Evolutionary conservation across 2,329 filamentous ascomycete species (phyloP).

Genomic region (Aspergillus glaucus): DNA sequence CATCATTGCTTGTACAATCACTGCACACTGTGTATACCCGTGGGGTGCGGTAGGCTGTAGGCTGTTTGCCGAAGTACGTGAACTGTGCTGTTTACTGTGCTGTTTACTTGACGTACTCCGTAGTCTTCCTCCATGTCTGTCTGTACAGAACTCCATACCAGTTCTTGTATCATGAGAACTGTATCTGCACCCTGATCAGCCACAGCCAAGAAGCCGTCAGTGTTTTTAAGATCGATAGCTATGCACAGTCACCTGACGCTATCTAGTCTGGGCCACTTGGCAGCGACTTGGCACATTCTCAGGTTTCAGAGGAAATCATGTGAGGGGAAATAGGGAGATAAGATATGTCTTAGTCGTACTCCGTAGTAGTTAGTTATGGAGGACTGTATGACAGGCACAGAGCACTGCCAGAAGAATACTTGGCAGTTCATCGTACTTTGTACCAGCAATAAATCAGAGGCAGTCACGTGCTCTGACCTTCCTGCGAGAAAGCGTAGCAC

Average conservation of each 20-base stretch:
- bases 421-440: neutral
- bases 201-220: neutral
- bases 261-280: neutral
- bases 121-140: no score
- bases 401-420: neutral
- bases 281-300: neutral
- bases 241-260: neutral
- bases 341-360: neutral
- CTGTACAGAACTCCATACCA: no score
- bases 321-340: neutral
- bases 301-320: neutral
- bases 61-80: neutral
- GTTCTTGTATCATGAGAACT: no score
- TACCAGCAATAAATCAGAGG: neutral
- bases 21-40: slow-evolving; percentile 1
- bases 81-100: no score
- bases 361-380: no score
- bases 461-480: slow-evolving; percentile 13
- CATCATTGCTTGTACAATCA: neutral
- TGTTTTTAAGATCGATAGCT: neutral
- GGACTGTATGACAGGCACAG: neutral
- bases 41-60: slow-evolving; percentile 3
- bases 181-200: no score
- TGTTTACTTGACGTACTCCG: no score
- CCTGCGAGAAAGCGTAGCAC: slow-evolving; percentile 6